Conservation (phyloP, 1,139 yeast species). For the Blastobotrys indianensis region DNA sequence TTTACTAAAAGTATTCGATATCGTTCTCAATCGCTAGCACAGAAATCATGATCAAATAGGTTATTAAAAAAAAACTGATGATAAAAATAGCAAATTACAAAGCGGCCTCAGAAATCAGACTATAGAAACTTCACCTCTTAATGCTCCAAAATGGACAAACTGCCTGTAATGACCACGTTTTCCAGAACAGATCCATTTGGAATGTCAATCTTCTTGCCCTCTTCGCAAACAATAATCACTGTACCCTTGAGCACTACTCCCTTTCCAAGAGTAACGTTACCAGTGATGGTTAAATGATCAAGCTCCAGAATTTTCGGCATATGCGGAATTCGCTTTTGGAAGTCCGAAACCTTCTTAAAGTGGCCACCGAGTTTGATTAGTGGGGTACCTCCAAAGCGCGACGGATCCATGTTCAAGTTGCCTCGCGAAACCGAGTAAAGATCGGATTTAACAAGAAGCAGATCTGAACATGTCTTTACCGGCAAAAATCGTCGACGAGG, state of each 20-base stretch:
- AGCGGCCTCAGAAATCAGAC: too few species aligned
- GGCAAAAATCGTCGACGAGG: slow-evolving; percentile 98
- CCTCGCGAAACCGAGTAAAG: slow-evolving; percentile 89
- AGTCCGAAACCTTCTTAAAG: slow-evolving; percentile 89
- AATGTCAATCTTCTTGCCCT: slow-evolving; percentile 93
- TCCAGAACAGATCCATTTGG: slow-evolving; percentile 94
- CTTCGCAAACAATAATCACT: slow-evolving; percentile 94
- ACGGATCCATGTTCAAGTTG: slow-evolving; percentile 74
- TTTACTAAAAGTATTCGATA: too few species aligned
- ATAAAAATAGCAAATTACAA: too few species aligned
- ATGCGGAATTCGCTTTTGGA: slow-evolving; percentile 85
- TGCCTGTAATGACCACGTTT: slow-evolving; percentile 96
- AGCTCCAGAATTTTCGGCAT: slow-evolving; percentile 95
- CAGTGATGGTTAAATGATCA: slow-evolving; percentile 95
- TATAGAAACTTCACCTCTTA: too few species aligned
- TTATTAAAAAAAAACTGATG: too few species aligned
- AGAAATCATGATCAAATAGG: too few species aligned
- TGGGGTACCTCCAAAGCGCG: slow-evolving; percentile 86
- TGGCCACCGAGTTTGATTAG: slow-evolving; percentile 93
- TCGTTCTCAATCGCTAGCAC: too few species aligned
- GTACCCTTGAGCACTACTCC: slow-evolving; percentile 92
- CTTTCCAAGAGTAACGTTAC: slow-evolving; percentile 89
- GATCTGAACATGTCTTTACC: slow-evolving; percentile 93
- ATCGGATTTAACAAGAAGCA: slow-evolving; percentile 93
- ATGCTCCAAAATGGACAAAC: slow-evolving; percentile 91